phyloP scores from a whole-genome alignment of 1,284 basidiomycete genomes.

The Chalciporus sp. region DNA sequence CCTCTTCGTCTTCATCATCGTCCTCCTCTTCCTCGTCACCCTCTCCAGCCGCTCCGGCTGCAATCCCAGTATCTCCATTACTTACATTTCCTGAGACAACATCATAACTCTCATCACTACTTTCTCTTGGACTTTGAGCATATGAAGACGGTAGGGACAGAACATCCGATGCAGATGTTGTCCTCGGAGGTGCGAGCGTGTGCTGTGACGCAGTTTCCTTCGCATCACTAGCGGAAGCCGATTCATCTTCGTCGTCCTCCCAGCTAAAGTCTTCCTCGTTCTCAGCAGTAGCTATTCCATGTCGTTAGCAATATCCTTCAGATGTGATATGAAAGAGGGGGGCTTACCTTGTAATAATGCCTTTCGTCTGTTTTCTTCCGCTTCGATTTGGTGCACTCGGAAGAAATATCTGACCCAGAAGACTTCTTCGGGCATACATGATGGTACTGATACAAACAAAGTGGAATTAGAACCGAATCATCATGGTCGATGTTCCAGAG shows the following conservation, averaged over 20 bases:
- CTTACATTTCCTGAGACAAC: slow-evolving; percentile 58
- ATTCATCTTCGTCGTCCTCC: slow-evolving; percentile 76
- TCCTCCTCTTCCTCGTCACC: slow-evolving; percentile 46
- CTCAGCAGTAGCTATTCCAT: slow-evolving; percentile 49
- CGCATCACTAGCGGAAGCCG: slow-evolving; percentile 23
- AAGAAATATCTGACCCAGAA: slow-evolving; percentile 96
- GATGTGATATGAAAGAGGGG: neutral
- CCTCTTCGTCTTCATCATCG: slow-evolving; percentile 47
- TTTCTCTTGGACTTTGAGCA: slow-evolving; percentile 53
- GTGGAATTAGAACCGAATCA: slow-evolving; percentile 7
- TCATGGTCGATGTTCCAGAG: neutral
- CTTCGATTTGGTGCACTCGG: slow-evolving; percentile 82
- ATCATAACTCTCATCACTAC: slow-evolving; percentile 75
- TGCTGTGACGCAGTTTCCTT: slow-evolving; percentile 27
- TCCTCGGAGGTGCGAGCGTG: slow-evolving; percentile 35
- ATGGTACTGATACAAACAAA: slow-evolving; percentile 59
- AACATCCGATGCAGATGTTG: slow-evolving; percentile 17
- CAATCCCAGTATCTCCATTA: slow-evolving; percentile 30
- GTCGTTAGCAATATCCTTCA: slow-evolving; percentile 8
- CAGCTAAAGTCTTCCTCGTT: slow-evolving; percentile 80
- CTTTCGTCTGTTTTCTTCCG: slow-evolving; percentile 82
- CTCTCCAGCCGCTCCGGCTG: slow-evolving; percentile 26
- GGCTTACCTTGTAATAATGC: slow-evolving; percentile 73
- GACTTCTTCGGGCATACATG: slow-evolving; percentile 61
- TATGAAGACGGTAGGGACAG: slow-evolving; percentile 35